Conservation (phyloP, 2,329 filamentous ascomycete genomes). For the Scortechinia acanthostroma region DNA sequence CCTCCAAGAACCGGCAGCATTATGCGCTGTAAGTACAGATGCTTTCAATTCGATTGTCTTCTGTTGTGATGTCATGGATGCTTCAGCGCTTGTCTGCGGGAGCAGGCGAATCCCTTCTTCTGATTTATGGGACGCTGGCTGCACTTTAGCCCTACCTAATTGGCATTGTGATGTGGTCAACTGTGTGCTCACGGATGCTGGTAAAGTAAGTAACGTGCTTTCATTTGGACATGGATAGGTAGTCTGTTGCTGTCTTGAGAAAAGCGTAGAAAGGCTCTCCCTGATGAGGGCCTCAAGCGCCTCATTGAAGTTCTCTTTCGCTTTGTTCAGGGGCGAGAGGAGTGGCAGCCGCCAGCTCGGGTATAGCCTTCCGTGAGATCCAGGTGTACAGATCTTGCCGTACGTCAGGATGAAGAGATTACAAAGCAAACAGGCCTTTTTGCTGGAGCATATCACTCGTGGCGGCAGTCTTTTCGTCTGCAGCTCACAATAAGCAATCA, state of each 20-base stretch:
- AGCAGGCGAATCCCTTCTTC: no score
- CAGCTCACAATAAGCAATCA: conserved; percentile 31
- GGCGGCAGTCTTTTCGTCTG: conserved; percentile 16
- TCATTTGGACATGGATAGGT: conserved; percentile 9
- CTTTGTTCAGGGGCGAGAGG: conserved; percentile 2
- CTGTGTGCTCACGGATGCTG: conserved; percentile 8
- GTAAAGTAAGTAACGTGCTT: conserved; percentile 9
- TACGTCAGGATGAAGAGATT: conserved; percentile 33
- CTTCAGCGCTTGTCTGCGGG: no score
- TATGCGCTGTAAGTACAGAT: no score
- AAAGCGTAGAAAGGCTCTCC: conserved; percentile 1
- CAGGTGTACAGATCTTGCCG: conserved; percentile 27
- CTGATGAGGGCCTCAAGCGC: conserved; percentile 4
- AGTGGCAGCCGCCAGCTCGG: conserved; percentile 31
- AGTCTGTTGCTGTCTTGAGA: conserved; percentile 5
- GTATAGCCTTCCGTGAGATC: conserved; percentile 34
- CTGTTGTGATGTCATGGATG: no score
- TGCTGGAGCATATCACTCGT: conserved; percentile 36
- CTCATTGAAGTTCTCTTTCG: conserved; percentile 7
- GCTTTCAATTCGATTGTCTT: no score
- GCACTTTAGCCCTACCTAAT: no score
- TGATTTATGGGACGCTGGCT: no score
- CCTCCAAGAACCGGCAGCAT: no score
- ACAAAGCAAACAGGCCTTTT: conserved; percentile 41
- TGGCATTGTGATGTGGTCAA: no score